Evolutionary conservation across 1,139 yeast species (phyloP).

Genomic region (Taphrina deformans): DNA sequence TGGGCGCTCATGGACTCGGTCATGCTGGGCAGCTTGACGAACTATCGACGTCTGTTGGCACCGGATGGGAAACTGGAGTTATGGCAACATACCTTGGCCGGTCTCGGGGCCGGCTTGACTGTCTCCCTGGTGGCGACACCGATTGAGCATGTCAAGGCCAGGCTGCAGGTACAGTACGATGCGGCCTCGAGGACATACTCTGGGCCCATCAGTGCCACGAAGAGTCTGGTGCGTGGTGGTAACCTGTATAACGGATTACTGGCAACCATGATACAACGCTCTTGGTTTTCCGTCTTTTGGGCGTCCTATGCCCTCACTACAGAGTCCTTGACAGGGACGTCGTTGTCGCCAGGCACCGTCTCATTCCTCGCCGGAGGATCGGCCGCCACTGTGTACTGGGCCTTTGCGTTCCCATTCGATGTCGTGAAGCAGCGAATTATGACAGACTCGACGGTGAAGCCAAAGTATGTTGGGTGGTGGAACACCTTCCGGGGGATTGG

Average conservation of each 20-base stretch:
- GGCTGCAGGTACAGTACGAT: constrained; percentile 87
- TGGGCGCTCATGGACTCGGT: constrained; percentile 83
- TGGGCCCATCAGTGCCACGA: constrained; percentile 68
- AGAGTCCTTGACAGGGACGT: constrained; percentile 63
- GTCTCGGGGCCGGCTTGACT: constrained; percentile 78
- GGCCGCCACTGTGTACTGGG: constrained; percentile 77
- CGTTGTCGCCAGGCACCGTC: constrained; percentile 63
- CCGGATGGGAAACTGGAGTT: constrained; percentile 59
- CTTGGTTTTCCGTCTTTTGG: constrained; percentile 92
- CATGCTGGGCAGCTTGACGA: constrained; percentile 81
- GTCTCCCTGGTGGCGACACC: constrained; percentile 94
- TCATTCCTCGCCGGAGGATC: constrained; percentile 93
- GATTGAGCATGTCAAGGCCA: constrained; percentile 78
- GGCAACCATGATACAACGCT: constrained; percentile 84
- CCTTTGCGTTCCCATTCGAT: constrained; percentile 85
- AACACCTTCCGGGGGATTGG: constrained; percentile 52
- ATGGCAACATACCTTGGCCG: constrained; percentile 73
- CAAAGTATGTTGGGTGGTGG: constrained; percentile 59
- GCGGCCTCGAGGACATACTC: constrained; percentile 64
- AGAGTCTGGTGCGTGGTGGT: constrained; percentile 41
- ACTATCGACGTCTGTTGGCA: constrained; percentile 64
- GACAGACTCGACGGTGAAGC: constrained; percentile 73
- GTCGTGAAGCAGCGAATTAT: constrained; percentile 84
- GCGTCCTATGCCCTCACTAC: constrained; percentile 83
- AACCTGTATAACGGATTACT: constrained; percentile 46